Evolutionary conservation across 176 grass and related monocot species (phyloP), one percentile per base, ranked within the genome.

Genomic region (Oryza meridionalis): DNA sequence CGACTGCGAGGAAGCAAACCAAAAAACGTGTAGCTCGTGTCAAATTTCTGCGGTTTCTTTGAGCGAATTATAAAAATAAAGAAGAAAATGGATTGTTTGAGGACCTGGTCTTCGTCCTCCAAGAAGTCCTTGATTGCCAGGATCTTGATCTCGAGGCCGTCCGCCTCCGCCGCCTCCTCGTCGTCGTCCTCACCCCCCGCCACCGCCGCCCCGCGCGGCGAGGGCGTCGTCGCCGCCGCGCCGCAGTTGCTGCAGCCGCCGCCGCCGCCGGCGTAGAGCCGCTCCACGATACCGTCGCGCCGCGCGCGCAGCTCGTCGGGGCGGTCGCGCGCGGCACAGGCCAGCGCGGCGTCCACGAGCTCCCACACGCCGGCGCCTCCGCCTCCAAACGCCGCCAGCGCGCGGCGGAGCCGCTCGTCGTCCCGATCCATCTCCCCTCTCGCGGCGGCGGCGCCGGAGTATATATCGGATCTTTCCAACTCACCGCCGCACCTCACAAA

Each of bases 231-330:
- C 50, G 16, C 50, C 11, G 13, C 38, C 12, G 19, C 81, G 67
- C 43, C 72, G 80, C 89, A 91, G 70, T 85, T 87, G 35, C 84
- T 49, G 84, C 89, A 91, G 37, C 80, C 69, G 29, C 43, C 78
- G 19, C 62, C 80, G 14, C 61, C 74, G 21, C 40, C 80, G 14
- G 85, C 37, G 70, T 92, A 92, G 53, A 96, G 90, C 5, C 86
- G 77, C 67, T 90, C 82, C 40, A 96, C 90, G 73, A 96, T 90
- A 14, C 74, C 85, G 72, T 85, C 93, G 38, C 93, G 86, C 27
- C 90, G 90, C 51, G 64, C 64, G 66, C 86, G 93, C 1, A 96
- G 88, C 77, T 96, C 93, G 6, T 24, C 51, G 51, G 51, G 51
- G 17, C 17, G 16, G 51, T 55, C 90, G 14, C 80, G 79, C 72